Evolutionary conservation across 2,329 filamentous ascomycete genomes (phyloP), one percentile per base, ranked within the genome.

Genomic region (Aureobasidium lini): DNA sequence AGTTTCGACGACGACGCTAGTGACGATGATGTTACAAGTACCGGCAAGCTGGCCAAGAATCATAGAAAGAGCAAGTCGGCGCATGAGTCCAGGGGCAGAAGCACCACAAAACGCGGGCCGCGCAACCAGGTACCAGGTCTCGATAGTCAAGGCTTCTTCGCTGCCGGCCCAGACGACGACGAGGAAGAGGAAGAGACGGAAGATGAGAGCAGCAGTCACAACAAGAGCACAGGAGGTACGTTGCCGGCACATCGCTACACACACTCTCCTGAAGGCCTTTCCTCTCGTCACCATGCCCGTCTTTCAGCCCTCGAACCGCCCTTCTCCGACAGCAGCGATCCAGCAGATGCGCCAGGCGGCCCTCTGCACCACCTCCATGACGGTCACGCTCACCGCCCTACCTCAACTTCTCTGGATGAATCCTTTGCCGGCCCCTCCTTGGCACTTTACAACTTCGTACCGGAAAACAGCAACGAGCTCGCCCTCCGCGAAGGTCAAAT

Each of bases 351-450:
- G 3, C 43, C 43, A 6, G 43, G 42, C 43, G 54, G 54, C 5
- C 54, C 54, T 9, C 39, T 57, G 13, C 54, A 57, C 18, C 54
- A 57, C n/a, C 54, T 57, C 5, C 54, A 57, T 34, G 54, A 57
- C 15, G 54, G 54, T 15, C 54, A 62, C 42, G 59, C 60, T 7
- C 62, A 63, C 40, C 56, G 62, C 2, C 62, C 62, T 39, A 60
- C 58, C 11, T 60, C 54, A 10, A 57, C 60, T 5, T 95, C 90
- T 13, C 91, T 92, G 5, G 94, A 97, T 71, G 93, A 97, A 75
- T 91, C 97, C 72, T 96, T 96, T 84, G 92, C 96, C 69, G 94
- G 94, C 50, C 96, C 95, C 71, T 92, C 91, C 10, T 90, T 99
- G 31, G 94, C 94, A 6, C 79, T 99, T 23, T 99, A 96, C 71